Conservation (phyloP, 495 filamentous ascomycete genomes). For the Cairneyella variabilis region DNA sequence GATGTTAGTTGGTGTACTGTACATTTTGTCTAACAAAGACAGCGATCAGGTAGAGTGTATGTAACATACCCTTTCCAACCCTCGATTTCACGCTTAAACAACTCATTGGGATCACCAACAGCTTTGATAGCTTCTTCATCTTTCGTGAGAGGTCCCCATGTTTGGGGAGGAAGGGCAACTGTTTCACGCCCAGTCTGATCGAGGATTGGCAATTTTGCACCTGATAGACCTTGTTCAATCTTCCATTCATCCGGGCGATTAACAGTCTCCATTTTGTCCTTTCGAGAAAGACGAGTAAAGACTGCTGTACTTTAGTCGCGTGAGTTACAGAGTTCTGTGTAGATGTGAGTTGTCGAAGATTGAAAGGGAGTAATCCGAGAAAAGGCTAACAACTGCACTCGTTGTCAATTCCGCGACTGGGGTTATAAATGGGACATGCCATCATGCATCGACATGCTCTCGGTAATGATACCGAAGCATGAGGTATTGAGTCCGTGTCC, state of each 20-base stretch:
- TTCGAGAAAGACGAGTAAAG: no score
- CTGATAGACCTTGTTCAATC: constrained; percentile 47
- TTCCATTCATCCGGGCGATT: constrained; percentile 48
- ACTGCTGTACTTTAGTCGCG: no score
- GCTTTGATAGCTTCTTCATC: constrained; percentile 31
- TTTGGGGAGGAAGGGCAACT: constrained; percentile 22
- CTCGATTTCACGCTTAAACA: constrained; percentile 10
- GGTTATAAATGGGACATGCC: no score
- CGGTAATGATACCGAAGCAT: no score
- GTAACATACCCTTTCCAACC: constrained; percentile 20
- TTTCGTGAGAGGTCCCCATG: constrained; percentile 25
- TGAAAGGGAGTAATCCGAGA: no score
- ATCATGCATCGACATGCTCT: no score
- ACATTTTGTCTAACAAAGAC: neutral
- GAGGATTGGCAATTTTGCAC: constrained; percentile 41
- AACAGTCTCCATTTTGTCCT: constrained; percentile 1
- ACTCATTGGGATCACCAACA: constrained; percentile 25
- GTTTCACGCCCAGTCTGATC: constrained; percentile 38
- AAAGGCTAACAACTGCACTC: no score
- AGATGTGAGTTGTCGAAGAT: no score
- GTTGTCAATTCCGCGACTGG: no score
- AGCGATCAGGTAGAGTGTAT: neutral
- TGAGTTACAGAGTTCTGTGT: no score
- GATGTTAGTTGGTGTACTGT: constrained; percentile 29
- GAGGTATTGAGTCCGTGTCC: no score